Conservation (phyloP, 1,284 basidiomycete species). For the Fomitopsis palustris region DNA sequence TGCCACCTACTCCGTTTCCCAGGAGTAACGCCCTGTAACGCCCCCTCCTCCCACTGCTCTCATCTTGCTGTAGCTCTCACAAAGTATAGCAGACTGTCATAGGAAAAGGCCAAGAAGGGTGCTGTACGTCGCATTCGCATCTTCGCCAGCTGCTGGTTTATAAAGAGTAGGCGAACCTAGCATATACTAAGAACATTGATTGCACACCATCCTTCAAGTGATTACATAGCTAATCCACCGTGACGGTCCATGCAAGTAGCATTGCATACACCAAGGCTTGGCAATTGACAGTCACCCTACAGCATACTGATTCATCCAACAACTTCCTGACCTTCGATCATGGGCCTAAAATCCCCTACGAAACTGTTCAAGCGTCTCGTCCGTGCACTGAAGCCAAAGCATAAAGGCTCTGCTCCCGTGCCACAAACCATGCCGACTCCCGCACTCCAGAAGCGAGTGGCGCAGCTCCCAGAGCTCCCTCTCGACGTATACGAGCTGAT, state of each 20-base stretch:
- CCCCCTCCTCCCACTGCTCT: too few species aligned
- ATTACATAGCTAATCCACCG: not conserved
- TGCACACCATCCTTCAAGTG: not conserved
- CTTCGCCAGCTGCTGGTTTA: not conserved
- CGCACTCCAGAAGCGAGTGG: not conserved
- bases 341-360: not conserved
- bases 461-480: slow-evolving; percentile 6
- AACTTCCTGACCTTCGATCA: not conserved
- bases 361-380: not conserved
- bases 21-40: too few species aligned
- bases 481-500: slow-evolving; percentile 19
- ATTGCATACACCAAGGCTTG: not conserved
- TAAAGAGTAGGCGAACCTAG: not conserved
- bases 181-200: not conserved
- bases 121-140: not conserved
- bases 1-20: too few species aligned
- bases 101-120: too few species aligned
- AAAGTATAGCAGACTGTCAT: too few species aligned
- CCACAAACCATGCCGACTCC: not conserved
- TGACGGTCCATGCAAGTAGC: not conserved
- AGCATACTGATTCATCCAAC: not conserved
- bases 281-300: not conserved
- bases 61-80: too few species aligned
- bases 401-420: not conserved
- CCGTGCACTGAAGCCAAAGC: not conserved